phyloP scores from a whole-genome alignment of 352 stramenopile genomes.

The Aphanomyces invadans region DNA sequence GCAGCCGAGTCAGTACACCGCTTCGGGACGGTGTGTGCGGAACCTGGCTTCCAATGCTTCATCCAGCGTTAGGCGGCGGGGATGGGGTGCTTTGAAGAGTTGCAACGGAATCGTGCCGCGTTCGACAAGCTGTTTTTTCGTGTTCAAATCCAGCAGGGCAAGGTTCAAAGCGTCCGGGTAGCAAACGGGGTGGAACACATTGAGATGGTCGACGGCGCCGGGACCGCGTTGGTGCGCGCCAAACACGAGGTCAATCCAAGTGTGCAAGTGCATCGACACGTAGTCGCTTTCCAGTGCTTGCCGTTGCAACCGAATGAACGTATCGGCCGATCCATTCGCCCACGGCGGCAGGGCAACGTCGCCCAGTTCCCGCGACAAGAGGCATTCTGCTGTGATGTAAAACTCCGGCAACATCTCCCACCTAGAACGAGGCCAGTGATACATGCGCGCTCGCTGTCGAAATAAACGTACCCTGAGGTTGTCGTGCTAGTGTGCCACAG shows the following conservation, averaged over 20 bases:
- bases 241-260: constrained; percentile 99
- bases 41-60: constrained; percentile 52
- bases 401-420: constrained; percentile 70
- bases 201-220: constrained; percentile 79
- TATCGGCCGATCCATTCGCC: constrained; percentile 86
- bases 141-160: constrained; percentile 44
- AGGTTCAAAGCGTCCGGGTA: constrained; percentile 73
- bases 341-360: constrained; percentile 93
- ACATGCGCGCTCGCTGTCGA: too few species aligned
- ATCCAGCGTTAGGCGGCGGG: constrained; percentile 64
- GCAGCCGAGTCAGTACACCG: not conserved
- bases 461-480: not conserved
- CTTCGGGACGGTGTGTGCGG: too few species aligned
- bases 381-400: constrained; percentile 68
- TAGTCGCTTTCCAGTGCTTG: constrained; percentile 97
- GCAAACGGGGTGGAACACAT: constrained; percentile 88
- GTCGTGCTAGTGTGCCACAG: not conserved
- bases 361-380: constrained; percentile 60
- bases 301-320: constrained; percentile 95
- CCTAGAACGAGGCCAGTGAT: too few species aligned
- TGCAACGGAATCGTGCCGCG: constrained; percentile 69
- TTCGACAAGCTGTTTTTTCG: constrained; percentile 53
- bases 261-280: constrained; percentile 95
- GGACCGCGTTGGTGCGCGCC: constrained; percentile 93
- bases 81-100: constrained; percentile 70